phyloP scores from a whole-genome alignment of 2,329 filamentous ascomycete genomes.

The Colletotrichum incanum region DNA sequence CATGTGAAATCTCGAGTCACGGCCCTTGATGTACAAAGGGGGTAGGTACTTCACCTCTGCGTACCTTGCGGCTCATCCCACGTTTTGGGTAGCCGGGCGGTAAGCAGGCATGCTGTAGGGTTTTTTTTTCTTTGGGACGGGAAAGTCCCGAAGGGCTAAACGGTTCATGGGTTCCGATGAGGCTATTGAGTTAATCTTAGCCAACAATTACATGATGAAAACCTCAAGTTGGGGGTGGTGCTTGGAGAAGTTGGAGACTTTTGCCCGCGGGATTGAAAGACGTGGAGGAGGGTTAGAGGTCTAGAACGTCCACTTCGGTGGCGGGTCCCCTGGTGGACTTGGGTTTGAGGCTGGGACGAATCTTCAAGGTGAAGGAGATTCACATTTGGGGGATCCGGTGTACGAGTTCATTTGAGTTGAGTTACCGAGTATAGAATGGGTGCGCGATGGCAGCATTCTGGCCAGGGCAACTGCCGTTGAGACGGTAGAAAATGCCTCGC shows the following conservation, averaged over 20 bases:
- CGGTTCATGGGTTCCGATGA: not conserved
- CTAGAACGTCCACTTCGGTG: constrained; percentile 6
- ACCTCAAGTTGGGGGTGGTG: not conserved
- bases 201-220: constrained; percentile 35
- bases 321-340: not conserved
- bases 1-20: constrained; percentile 25
- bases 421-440: not conserved
- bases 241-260: constrained; percentile 13
- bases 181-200: constrained; percentile 35
- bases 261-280: not conserved
- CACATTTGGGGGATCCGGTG: not conserved
- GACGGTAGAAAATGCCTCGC: no score
- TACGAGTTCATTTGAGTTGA: not conserved
- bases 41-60: not conserved
- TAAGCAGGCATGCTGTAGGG: not conserved
- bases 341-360: not conserved
- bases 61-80: constrained; percentile 34
- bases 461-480: not conserved
- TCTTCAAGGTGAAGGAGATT: not conserved
- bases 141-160: not conserved
- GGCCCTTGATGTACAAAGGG: not conserved
- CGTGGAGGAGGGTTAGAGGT: not conserved
- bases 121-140: constrained; percentile 9
- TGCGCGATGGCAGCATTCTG: not conserved
- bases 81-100: not conserved